Percentiles rank a stretch among this genome's conserved stretches.
Conservation (phyloP, 805 yeast genomes). For the Saturnispora halmiae region DNA sequence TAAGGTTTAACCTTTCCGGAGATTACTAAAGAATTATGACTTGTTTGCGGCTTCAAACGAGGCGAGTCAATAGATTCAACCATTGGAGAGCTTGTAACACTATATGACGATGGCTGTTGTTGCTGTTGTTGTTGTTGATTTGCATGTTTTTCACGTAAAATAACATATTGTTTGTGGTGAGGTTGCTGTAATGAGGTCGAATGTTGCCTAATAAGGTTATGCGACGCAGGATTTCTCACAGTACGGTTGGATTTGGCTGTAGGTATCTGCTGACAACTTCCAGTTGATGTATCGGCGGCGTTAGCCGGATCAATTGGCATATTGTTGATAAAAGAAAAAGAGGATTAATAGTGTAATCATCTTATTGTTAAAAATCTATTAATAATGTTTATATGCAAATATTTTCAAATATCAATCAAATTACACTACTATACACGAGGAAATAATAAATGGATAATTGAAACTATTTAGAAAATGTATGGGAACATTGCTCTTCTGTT, state of each 20-base stretch:
- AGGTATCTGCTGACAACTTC: not conserved
- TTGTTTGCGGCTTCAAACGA: slow-evolving; percentile 11
- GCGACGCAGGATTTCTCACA: slow-evolving; percentile 16
- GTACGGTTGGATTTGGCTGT: slow-evolving; percentile 9
- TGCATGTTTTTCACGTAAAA: slow-evolving; percentile 27
- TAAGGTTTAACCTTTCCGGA: slow-evolving; percentile 18
- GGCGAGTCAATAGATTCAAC: slow-evolving; percentile 11
- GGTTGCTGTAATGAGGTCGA: slow-evolving; percentile 13
- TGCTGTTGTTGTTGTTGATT: no score
- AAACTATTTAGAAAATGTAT: slow-evolving; percentile 39
- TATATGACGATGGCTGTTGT: slow-evolving; percentile 1
- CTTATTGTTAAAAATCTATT: no score
- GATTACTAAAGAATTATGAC: not conserved
- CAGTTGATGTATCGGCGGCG: not conserved
- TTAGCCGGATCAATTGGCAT: not conserved
- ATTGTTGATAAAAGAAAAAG: not conserved
- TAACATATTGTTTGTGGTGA: slow-evolving; percentile 27
- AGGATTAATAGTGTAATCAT: no score
- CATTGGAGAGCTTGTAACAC: slow-evolving; percentile 14
- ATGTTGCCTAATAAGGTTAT: slow-evolving; percentile 15
- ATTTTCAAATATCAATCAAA: not conserved
- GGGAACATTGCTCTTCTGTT: slow-evolving; percentile 77
- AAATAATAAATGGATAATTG: not conserved
- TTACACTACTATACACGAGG: not conserved
- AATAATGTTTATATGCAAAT: no score